These are phyloP conservation scores for Starmerella apis DNA, from an alignment of 805 yeast genomes.

Conservation along the genomic window DNA sequence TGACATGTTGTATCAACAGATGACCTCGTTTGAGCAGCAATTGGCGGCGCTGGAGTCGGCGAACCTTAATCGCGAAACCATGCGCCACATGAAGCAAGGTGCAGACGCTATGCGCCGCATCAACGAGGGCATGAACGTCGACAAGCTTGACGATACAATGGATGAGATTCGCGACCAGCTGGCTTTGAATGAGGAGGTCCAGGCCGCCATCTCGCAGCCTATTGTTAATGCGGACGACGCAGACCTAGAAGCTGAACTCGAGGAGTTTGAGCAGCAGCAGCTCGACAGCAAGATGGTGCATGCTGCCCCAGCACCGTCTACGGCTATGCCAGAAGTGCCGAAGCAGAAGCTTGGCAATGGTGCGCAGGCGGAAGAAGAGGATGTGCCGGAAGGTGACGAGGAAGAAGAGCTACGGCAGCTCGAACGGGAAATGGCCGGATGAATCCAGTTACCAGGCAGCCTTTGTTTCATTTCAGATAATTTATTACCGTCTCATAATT, in stretches of 20 bases:
- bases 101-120: constrained; percentile 93
- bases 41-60: constrained; percentile 86
- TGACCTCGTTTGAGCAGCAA: constrained; percentile 83
- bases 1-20: constrained; percentile 71
- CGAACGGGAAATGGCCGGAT: constrained; percentile 39
- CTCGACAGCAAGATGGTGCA: constrained; percentile 47
- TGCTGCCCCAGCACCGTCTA: constrained; percentile 36
- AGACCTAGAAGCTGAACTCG: constrained; percentile 90
- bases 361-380: not conserved
- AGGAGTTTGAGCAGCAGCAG: constrained; percentile 74
- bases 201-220: constrained; percentile 92
- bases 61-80: constrained; percentile 90
- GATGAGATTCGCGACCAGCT: constrained; percentile 96
- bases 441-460: constrained; percentile 1
- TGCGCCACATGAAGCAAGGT: constrained; percentile 98
- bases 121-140: constrained; percentile 89
- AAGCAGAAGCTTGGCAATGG: constrained; percentile 20
- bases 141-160: constrained; percentile 95
- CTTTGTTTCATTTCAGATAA: not conserved
- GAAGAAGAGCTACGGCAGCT: constrained; percentile 37
- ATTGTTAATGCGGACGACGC: constrained; percentile 78
- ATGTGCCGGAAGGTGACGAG: constrained; percentile 33
- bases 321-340: constrained; percentile 29
- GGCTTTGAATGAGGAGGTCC: constrained; percentile 86
- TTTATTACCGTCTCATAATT: constrained; percentile 5